Evolutionary conservation across 192 early-diverging fungal species (phyloP).

Genomic region (Physocladia obscura): DNA sequence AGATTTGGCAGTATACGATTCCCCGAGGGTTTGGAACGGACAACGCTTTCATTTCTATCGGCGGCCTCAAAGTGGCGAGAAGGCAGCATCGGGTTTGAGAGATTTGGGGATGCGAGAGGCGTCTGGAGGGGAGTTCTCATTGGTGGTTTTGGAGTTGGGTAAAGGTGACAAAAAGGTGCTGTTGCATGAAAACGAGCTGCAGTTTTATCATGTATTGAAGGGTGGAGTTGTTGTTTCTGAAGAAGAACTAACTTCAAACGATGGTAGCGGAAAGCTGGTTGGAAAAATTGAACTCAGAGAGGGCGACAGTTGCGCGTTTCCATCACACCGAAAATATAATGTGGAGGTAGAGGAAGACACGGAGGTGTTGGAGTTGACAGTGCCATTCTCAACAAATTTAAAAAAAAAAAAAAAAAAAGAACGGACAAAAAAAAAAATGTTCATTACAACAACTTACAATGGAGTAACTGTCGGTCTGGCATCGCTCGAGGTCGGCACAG

Average conservation of each 20-base stretch:
- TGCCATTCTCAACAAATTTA: too few species aligned
- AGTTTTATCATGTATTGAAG: slow-evolving; percentile 19
- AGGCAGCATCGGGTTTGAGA: neutral
- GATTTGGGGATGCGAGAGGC: slow-evolving; percentile 16
- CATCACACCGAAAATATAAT: neutral
- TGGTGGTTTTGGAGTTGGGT: neutral
- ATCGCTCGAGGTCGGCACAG: too few species aligned
- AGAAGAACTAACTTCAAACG: too few species aligned
- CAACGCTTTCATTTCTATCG: slow-evolving; percentile 24
- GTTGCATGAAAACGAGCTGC: slow-evolving; percentile 20
- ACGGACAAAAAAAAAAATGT: too few species aligned
- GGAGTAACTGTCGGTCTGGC: too few species aligned
- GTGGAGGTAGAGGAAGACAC: neutral
- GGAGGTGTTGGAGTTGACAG: neutral
- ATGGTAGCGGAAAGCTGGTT: neutral
- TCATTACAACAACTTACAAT: too few species aligned
- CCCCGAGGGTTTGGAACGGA: neutral
- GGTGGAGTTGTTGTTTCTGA: neutral
- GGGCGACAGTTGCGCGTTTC: slow-evolving; percentile 4
- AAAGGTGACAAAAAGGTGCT: neutral
- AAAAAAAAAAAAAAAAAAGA: too few species aligned
- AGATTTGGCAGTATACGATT: slow-evolving; percentile 1
- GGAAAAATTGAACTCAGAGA: neutral
- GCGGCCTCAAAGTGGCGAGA: neutral
- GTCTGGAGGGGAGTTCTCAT: neutral